Evolutionary conservation across 108 stramenopile species (phyloP).

Genomic region (Cyclotella baltica): DNA sequence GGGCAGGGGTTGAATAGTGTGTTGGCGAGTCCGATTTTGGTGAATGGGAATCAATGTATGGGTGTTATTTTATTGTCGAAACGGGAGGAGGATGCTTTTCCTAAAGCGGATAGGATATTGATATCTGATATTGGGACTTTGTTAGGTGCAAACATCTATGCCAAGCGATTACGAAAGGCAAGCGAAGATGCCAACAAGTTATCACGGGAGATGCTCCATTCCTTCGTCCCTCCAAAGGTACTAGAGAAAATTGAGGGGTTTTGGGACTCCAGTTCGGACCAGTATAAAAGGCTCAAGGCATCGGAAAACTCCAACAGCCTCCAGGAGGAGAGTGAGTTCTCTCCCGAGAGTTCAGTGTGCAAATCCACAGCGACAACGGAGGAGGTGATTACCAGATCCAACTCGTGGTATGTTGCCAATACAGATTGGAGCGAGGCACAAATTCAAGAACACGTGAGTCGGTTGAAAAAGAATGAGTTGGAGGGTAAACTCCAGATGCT

Average conservation of each 20-base stretch:
- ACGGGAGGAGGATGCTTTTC: slow-evolving; percentile 43
- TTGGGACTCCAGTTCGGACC: slow-evolving; percentile 35
- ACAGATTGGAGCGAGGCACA: slow-evolving; percentile 13
- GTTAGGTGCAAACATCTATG: slow-evolving; percentile 37
- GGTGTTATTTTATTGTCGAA: slow-evolving; percentile 29
- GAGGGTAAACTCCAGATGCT: slow-evolving; percentile 14
- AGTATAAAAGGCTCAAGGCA: slow-evolving; percentile 9
- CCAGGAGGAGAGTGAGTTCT: neutral
- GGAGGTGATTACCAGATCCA: slow-evolving; percentile 6
- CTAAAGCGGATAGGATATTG: slow-evolving; percentile 31
- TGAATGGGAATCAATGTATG: slow-evolving; percentile 34
- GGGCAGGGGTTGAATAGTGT: slow-evolving; percentile 25
- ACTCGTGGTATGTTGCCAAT: slow-evolving; percentile 19
- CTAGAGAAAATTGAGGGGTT: slow-evolving; percentile 39
- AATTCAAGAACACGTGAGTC: slow-evolving; percentile 4
- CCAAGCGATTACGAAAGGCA: slow-evolving; percentile 38
- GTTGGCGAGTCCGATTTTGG: slow-evolving; percentile 41
- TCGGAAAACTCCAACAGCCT: neutral
- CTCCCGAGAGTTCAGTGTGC: slow-evolving; percentile 21
- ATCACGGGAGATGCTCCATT: slow-evolving; percentile 47
- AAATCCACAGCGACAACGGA: neutral
- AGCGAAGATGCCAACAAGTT: slow-evolving; percentile 29
- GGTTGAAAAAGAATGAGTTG: neutral
- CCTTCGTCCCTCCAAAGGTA: slow-evolving; percentile 47
- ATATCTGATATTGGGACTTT: slow-evolving; percentile 44